Evolutionary conservation across 495 filamentous ascomycete genomes (phyloP).

Genomic region (Penicillium waksmanii): DNA sequence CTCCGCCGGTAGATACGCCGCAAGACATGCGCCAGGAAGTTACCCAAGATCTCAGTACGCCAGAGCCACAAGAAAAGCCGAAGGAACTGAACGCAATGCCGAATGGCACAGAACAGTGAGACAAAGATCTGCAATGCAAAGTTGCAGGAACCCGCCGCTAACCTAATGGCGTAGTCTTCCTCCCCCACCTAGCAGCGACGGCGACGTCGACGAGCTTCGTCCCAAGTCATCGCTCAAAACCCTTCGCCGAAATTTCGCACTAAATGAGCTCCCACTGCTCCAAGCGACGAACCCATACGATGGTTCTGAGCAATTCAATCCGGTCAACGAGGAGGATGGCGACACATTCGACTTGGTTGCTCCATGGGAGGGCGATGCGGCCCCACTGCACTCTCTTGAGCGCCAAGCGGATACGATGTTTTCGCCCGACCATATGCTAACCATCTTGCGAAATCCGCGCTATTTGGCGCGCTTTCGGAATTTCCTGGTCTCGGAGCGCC

Average conservation of each 20-base stretch:
- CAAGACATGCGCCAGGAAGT: slow-evolving; percentile 4
- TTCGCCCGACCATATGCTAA: slow-evolving; percentile 62
- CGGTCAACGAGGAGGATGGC: slow-evolving; percentile 27
- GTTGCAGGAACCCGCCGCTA: slow-evolving; percentile 1
- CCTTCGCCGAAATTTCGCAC: slow-evolving; percentile 28
- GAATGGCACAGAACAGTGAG: not conserved
- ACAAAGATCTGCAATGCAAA: not conserved
- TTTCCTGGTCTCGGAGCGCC: slow-evolving; percentile 71
- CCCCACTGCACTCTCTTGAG: slow-evolving; percentile 53
- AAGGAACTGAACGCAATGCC: not conserved
- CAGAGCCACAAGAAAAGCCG: slow-evolving; percentile 7
- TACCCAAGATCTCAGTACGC: not conserved
- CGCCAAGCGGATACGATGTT: slow-evolving; percentile 64
- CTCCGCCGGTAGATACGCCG: not conserved
- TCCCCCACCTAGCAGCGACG: slow-evolving; percentile 10
- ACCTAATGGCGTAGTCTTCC: slow-evolving; percentile 8
- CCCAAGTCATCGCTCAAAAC: slow-evolving; percentile 29
- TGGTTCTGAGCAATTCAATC: slow-evolving; percentile 34
- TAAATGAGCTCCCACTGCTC: slow-evolving; percentile 36
- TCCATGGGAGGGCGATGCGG: slow-evolving; percentile 25
- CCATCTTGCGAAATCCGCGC: slow-evolving; percentile 63
- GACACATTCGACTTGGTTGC: slow-evolving; percentile 39
- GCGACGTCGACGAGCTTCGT: slow-evolving; percentile 9
- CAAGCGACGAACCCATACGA: slow-evolving; percentile 37
- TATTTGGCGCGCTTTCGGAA: slow-evolving; percentile 65